Evolutionary conservation across 768 basidiomycete genomes (phyloP).

Genomic region (Amanita jacksonii): DNA sequence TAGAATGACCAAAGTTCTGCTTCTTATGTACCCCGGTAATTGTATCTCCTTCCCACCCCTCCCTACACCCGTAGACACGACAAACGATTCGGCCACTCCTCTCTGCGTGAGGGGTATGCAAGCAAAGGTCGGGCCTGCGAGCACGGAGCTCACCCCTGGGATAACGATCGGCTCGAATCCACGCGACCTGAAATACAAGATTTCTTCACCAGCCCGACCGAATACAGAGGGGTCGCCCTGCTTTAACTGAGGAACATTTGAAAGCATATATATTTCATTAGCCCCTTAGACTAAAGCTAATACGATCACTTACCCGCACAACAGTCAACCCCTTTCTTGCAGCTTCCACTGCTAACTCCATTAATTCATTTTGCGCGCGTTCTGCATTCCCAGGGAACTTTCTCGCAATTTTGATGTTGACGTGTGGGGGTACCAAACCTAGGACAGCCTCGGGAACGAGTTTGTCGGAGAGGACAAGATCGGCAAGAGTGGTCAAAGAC

Average conservation of each 20-base stretch:
- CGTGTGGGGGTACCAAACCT: constrained; percentile 63
- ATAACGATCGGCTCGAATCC: constrained; percentile 81
- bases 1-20: constrained; percentile 72
- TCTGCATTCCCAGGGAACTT: constrained; percentile 99
- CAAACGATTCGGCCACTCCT: constrained; percentile 83
- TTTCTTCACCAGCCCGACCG: constrained; percentile 90
- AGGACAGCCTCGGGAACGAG: constrained; percentile 88
- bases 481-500: constrained; percentile 69
- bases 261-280: too few species aligned
- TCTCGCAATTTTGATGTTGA: constrained; percentile 80
- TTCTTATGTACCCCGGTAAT: constrained; percentile 82
- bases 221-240: constrained; percentile 97
- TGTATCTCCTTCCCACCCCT: constrained; percentile 71
- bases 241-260: constrained; percentile 52
- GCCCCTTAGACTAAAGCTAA: constrained; percentile 2
- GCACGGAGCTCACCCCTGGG: constrained; percentile 83
- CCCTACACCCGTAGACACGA: constrained; percentile 92
- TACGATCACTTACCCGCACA: constrained; percentile 52
- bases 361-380: constrained; percentile 88
- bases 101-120: constrained; percentile 94
- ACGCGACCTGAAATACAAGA: constrained; percentile 80
- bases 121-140: constrained; percentile 85
- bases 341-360: constrained; percentile 82
- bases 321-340: constrained; percentile 76
- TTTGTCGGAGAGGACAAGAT: constrained; percentile 92